Evolutionary conservation across 495 filamentous ascomycete genomes (phyloP).

Genomic region (Daldinia childiae): DNA sequence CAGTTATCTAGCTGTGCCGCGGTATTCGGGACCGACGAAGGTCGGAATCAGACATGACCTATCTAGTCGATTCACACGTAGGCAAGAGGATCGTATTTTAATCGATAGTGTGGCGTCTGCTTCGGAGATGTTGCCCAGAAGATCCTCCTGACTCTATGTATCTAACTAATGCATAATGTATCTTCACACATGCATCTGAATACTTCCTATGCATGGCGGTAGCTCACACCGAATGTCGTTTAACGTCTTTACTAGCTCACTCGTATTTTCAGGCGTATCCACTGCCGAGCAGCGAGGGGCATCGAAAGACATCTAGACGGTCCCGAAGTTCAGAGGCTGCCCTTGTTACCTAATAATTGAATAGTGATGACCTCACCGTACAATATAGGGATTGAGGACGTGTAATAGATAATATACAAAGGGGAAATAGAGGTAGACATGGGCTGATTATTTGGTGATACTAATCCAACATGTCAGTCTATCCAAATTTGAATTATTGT

Average conservation of each 20-base stretch:
- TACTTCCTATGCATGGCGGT: conserved; percentile 21
- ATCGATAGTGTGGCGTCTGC: conserved; percentile 14
- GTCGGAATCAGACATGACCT: conserved; percentile 8
- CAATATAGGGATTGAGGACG: neutral
- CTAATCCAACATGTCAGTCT: neutral
- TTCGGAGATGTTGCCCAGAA: neutral
- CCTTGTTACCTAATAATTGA: neutral
- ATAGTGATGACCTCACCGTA: neutral
- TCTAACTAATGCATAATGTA: conserved; percentile 23
- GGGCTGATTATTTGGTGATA: conserved; percentile 7
- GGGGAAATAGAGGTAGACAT: neutral
- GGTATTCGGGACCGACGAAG: conserved; percentile 27
- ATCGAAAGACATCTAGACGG: neutral
- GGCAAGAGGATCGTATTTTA: conserved; percentile 21
- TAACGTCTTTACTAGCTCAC: neutral
- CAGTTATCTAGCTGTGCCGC: conserved; percentile 25
- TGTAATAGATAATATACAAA: neutral
- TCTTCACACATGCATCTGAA: conserved; percentile 27
- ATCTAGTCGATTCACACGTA: neutral
- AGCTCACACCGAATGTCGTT: conserved; percentile 4
- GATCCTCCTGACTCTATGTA: conserved; percentile 12
- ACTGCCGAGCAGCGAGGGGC: neutral
- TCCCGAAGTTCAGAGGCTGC: neutral
- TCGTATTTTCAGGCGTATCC: conserved; percentile 4
- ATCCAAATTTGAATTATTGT: conserved; percentile 12